A percentile compares a stretch with the other conserved stretches of the same genome.
These are phyloP conservation scores for Thraustochytrium striatum DNA, from an alignment of 352 stramenopile genomes.

Conservation along the genomic window DNA sequence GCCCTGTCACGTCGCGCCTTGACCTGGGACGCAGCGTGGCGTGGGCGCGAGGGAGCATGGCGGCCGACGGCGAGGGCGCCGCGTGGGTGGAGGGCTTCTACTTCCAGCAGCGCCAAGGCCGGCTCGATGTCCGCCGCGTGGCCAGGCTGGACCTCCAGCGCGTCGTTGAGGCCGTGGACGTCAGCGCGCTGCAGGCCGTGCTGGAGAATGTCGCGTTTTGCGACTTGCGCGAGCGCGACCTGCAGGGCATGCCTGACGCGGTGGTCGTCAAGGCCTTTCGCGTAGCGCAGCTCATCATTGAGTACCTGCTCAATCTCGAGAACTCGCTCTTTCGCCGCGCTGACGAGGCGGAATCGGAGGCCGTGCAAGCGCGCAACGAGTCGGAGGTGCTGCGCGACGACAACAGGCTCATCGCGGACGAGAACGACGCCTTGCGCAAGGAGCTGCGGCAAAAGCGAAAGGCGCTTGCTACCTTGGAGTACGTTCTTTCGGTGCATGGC, in stretches of 20 bases:
- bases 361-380: not conserved
- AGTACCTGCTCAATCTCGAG: slow-evolving; percentile 48
- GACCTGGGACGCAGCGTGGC: no score
- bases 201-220: slow-evolving; percentile 46
- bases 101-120: slow-evolving; percentile 47
- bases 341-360: not conserved
- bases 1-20: no score
- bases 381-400: slow-evolving; percentile 20
- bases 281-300: slow-evolving; percentile 44
- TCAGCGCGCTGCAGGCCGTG: slow-evolving; percentile 24
- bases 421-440: slow-evolving; percentile 33
- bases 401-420: slow-evolving; percentile 13
- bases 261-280: slow-evolving; percentile 45
- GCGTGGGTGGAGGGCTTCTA: slow-evolving; percentile 39
- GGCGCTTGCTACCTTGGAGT: slow-evolving; percentile 47
- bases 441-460: slow-evolving; percentile 38
- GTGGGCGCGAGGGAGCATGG: not conserved
- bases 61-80: not conserved
- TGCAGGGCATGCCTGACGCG: slow-evolving; percentile 18
- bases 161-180: slow-evolving; percentile 33
- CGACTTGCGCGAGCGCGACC: slow-evolving; percentile 23
- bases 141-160: slow-evolving; percentile 9
- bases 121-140: slow-evolving; percentile 10
- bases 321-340: slow-evolving; percentile 32
- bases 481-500: slow-evolving; percentile 38